These are phyloP conservation scores for Diaporthe eres DNA, from an alignment of 2,329 filamentous ascomycete species.

Conservation along the genomic window DNA sequence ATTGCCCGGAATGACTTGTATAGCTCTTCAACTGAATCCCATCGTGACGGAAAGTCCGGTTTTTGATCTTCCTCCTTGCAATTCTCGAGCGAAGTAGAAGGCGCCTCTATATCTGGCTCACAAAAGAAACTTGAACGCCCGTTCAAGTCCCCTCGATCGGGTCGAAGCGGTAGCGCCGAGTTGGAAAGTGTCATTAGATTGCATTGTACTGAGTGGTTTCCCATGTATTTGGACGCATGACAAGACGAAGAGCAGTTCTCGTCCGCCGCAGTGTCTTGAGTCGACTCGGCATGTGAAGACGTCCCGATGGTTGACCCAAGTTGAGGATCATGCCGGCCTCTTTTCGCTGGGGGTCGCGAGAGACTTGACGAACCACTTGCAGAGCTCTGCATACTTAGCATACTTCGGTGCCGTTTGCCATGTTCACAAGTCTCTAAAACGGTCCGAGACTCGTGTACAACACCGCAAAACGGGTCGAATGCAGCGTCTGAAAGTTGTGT, in stretches of 20 bases:
- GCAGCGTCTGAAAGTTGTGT: not conserved
- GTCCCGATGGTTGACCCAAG: not conserved
- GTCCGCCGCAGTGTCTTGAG: not conserved
- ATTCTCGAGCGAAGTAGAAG: not conserved
- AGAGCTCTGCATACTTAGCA: not conserved
- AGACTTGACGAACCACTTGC: not conserved
- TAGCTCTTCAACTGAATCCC: not conserved
- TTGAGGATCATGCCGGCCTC: not conserved
- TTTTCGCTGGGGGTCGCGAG: not conserved
- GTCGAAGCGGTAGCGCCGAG: not conserved
- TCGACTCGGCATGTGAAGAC: not conserved
- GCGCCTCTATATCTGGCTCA: not conserved
- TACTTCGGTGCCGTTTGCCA: slow-evolving; percentile 2
- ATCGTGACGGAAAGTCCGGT: not conserved
- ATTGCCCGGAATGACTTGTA: not conserved
- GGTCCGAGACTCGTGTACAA: not conserved
- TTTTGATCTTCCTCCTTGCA: not conserved
- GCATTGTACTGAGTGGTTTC: not conserved
- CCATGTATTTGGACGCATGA: not conserved
- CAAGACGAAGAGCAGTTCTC: not conserved
- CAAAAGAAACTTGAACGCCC: not conserved
- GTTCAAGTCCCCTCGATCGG: not conserved
- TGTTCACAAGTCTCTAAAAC: not conserved
- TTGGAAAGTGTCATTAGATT: not conserved
- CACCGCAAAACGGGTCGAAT: not conserved